Conservation (phyloP, 345 rosid species). For the Hevea brasiliensis region DNA sequence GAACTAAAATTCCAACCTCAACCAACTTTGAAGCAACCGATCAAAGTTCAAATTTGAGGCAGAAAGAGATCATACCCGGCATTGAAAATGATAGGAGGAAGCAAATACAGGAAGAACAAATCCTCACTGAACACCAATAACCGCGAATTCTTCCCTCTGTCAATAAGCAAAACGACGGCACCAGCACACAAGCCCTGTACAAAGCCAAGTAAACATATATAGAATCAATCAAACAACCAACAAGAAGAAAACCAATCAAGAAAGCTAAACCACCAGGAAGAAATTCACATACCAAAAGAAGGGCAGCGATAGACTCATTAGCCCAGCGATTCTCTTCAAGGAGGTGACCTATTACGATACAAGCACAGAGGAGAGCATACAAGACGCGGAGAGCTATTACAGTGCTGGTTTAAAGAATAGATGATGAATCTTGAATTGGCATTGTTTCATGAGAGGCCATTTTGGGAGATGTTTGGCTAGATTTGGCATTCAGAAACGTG, state of each 20-base stretch:
- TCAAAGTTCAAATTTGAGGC: neutral
- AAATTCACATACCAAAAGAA: constrained; percentile 42
- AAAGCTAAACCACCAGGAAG: neutral
- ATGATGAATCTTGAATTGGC: constrained; percentile 21
- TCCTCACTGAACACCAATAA: constrained; percentile 55
- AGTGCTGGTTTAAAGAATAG: constrained; percentile 37
- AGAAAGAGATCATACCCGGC: constrained; percentile 53
- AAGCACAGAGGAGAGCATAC: constrained; percentile 62
- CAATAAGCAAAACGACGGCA: constrained; percentile 50
- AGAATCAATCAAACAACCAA: neutral
- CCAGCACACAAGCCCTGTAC: constrained; percentile 65
- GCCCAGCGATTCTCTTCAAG: constrained; percentile 76
- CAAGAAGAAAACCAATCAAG: constrained; percentile 7
- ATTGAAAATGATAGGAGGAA: constrained; percentile 76
- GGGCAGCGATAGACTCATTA: constrained; percentile 67
- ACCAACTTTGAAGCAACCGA: neutral
- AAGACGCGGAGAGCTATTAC: constrained; percentile 52
- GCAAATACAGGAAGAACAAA: constrained; percentile 74
- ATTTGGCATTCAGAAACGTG: constrained; percentile 28
- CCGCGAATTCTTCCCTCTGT: constrained; percentile 34
- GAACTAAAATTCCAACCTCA: neutral
- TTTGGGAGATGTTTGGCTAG: neutral
- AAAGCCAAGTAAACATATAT: neutral
- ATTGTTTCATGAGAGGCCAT: constrained; percentile 42
- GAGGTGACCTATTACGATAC: constrained; percentile 62